Percentiles rank a stretch among this genome's conserved stretches.
These are phyloP conservation scores for Erythrobasidium hasegawianum DNA, from an alignment of 1,284 basidiomycete species.

Conservation along the genomic window DNA sequence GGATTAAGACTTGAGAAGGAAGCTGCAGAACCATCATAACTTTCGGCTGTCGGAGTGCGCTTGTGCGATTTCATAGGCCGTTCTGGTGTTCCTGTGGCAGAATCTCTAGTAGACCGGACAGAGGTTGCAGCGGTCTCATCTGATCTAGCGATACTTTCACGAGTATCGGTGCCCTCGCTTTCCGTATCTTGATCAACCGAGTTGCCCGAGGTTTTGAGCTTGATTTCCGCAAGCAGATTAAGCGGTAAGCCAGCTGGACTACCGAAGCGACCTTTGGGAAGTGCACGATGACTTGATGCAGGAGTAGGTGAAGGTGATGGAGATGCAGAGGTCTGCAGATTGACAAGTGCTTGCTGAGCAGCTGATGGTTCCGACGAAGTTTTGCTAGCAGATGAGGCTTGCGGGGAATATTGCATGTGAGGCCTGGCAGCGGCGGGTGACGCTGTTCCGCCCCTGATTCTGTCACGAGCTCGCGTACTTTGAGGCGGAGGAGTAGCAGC, in stretches of 20 bases:
- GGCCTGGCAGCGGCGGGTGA: conserved; percentile 10
- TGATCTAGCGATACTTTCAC: conserved; percentile 53
- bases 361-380: conserved; percentile 10
- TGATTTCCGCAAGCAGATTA: conserved; percentile 19
- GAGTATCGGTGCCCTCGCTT: conserved; percentile 58
- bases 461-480: conserved; percentile 19
- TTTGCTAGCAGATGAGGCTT: background rate
- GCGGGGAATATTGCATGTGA: conserved; percentile 23
- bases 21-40: conserved; percentile 3
- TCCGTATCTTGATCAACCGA: conserved; percentile 57
- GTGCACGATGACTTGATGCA: background rate
- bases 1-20: background rate
- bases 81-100: conserved; percentile 16
- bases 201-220: conserved; percentile 4
- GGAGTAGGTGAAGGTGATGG: background rate
- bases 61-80: conserved; percentile 32
- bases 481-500: conserved; percentile 12
- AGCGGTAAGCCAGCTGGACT: conserved; percentile 6
- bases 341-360: conserved; percentile 15
- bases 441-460: conserved; percentile 9
- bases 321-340: conserved; percentile 20
- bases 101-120: conserved; percentile 52
- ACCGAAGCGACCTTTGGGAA: conserved; percentile 18
- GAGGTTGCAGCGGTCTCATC: conserved; percentile 60
- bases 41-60: conserved; percentile 17